Conservation (phyloP, 768 basidiomycete genomes). For the Lanmaoa pseudosensibilis region DNA sequence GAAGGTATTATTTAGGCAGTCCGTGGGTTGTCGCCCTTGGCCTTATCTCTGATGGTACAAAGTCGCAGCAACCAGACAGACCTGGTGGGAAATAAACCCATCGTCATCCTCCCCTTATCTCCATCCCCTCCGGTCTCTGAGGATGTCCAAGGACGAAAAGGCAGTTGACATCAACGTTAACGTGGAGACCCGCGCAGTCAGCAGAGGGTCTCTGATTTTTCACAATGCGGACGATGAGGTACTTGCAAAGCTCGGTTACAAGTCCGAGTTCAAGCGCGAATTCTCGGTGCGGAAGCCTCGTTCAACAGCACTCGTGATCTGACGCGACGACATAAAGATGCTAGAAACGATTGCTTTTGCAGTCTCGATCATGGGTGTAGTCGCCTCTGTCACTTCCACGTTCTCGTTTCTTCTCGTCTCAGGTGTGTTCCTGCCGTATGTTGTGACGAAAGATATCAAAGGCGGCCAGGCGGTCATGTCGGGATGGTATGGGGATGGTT, state of each 20-base stretch:
- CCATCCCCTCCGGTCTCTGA: background rate
- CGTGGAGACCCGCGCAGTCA: constrained; percentile 10
- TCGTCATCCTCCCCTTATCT: background rate
- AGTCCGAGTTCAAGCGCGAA: constrained; percentile 70
- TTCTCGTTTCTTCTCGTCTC: constrained; percentile 61
- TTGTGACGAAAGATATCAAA: background rate
- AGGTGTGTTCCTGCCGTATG: constrained; percentile 38
- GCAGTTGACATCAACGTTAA: background rate
- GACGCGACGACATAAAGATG: constrained; percentile 28
- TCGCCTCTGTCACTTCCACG: constrained; percentile 68
- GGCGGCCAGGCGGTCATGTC: constrained; percentile 60
- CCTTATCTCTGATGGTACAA: constrained; percentile 19
- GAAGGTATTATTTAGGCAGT: background rate
- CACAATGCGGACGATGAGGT: constrained; percentile 52
- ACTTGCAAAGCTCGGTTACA: constrained; percentile 69
- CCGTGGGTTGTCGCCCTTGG: background rate
- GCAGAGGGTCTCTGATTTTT: constrained; percentile 18
- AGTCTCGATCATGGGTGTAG: constrained; percentile 71
- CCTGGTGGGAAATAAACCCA: background rate
- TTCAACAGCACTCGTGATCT: background rate
- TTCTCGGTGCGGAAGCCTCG: constrained; percentile 53
- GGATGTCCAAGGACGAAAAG: constrained; percentile 27
- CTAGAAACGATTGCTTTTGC: constrained; percentile 66
- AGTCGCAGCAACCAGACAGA: background rate
- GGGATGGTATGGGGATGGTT: constrained; percentile 80